Evolutionary conservation across 2,329 filamentous ascomycete genomes (phyloP), one percentile per base, ranked within the genome.

Genomic region (Fragosphaeria purpurea): DNA sequence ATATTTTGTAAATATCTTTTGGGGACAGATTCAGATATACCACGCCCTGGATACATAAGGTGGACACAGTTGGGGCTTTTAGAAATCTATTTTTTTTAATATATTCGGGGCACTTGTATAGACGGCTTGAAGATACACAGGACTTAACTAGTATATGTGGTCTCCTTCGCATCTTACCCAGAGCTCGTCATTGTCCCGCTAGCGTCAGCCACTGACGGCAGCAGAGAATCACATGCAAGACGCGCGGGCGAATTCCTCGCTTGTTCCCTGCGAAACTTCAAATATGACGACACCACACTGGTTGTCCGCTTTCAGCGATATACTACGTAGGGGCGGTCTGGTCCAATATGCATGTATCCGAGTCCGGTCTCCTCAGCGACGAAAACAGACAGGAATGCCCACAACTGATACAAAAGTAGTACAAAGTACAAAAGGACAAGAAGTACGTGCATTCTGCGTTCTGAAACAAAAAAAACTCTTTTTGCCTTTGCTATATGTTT

Each of bases 141-240:
- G 9, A 6, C 13, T 22, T 42, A 6, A 6, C 9, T n/a, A 42
- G 10, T 30, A 31, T 31, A 44, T 37, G 35, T 37, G 35, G 35
- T 37, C 35, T 37, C 11, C 11, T 37, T 37, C 7, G 35, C 7
- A 7, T 37, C 11, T 37, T 11, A 37, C 7, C 11, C 11, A 7
- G 11, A 37, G 11, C 35, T 22, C 3, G 22, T 22, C 22, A 31
- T 34, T 10, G 30, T 13, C 30, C 7, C 33, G 12, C 41, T 48
- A 48, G 47, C 34, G 47, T 34, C 33, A n/a, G 12, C 41, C 30
- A 13, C 41, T 30, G 22, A 34, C 35, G 48, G 41, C 22, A 22
- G 22, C 22, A 22, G 35, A 31, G n/a, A 41, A 45, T 50, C 48
- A 49, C 48, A 50, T 50, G 48, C 37, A 45, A 50, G 41, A 33